Base-by-base conservation (phyloP, 805 yeast species). In the Kuraishia molischiana region DNA sequence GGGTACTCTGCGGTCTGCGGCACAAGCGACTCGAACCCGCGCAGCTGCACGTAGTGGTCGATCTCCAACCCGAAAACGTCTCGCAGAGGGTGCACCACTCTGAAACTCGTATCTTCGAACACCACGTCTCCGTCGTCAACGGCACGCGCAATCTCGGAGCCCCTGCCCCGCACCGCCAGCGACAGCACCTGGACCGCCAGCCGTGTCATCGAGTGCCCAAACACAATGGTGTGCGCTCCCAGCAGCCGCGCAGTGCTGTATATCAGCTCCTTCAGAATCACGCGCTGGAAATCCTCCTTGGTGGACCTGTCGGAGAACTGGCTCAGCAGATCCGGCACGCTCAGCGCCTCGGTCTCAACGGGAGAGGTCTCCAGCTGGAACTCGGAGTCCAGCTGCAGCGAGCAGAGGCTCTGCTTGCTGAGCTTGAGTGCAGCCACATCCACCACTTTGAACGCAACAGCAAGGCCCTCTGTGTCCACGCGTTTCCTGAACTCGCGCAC, bases 131-230 rank as follows among this genome's bases (percentile, higher is more conserved):
- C 69, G 44, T 74, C 77, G 5, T 78, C 61, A 19, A 81, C 52
- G 9, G 65, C 55, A 4, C 60, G 52, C 19, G 84, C 70, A 5
- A 89, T 69, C 24, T 67, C 68, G 2, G 81, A 66, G 0, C 96
- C 97, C 43, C 95, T 69, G 10, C 97, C 97, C 49, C 79, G 84
- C 4, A 86, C 87, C 0, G 95, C 80, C 38, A 84, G 58, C 0
- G 94, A 68, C 24, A 90, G 64, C n/a, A 84, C 76, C 43, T 78
- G 77, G 48, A 81, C 85, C 1, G 97, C 95, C 19, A 89, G 53
- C 31, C 78, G 68, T 1, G 95, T 83, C 94, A 85, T 84, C 20
- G 83, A 77, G 50, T 79, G 84, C 1, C 90, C 85, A 62, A 76
- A 74, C 6, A 86, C 36, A 3, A 85, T 60, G n/a, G 83, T 67